Evolutionary conservation across 441 rosid species (phyloP).

Genomic region (Biscutella laevigata): DNA sequence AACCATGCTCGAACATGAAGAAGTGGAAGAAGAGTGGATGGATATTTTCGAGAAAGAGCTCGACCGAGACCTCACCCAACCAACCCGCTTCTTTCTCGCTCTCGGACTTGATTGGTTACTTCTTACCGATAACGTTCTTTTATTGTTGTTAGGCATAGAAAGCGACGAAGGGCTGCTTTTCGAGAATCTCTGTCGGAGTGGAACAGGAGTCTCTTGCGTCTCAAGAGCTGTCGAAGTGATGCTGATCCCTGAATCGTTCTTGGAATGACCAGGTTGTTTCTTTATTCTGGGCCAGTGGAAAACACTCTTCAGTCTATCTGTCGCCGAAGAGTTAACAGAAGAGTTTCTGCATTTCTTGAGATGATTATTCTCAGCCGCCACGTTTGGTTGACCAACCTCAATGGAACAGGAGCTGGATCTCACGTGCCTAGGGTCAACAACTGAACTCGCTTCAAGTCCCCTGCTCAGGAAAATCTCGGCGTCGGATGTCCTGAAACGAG

Average conservation of each 20-base stretch:
- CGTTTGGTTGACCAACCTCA: constrained; percentile 34
- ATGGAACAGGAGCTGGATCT: constrained; percentile 41
- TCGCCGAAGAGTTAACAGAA: constrained; percentile 46
- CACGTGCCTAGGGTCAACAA: constrained; percentile 32
- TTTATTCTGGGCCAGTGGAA: constrained; percentile 59
- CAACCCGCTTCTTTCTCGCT: constrained; percentile 64
- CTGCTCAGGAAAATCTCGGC: constrained; percentile 66
- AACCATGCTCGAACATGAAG: constrained; percentile 31
- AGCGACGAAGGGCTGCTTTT: constrained; percentile 31
- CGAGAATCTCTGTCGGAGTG: constrained; percentile 67
- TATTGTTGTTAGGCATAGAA: constrained; percentile 32
- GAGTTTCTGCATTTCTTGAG: constrained; percentile 37
- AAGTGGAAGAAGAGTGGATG: constrained; percentile 38
- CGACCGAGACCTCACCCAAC: constrained; percentile 54
- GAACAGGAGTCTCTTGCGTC: constrained; percentile 48
- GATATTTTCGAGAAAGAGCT: constrained; percentile 73
- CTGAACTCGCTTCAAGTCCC: constrained; percentile 35
- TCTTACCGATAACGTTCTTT: constrained; percentile 69
- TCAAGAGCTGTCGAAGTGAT: constrained; percentile 21
- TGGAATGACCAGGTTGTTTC: constrained; percentile 34
- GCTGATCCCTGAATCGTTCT: constrained; percentile 31
- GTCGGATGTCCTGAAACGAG: constrained; percentile 66
- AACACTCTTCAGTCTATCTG: constrained; percentile 51
- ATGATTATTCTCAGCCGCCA: constrained; percentile 32
- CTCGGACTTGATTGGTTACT: constrained; percentile 75